Base-by-base conservation (phyloP, 2,329 filamentous ascomycete genomes). In the Pleurostoma richardsiae region DNA sequence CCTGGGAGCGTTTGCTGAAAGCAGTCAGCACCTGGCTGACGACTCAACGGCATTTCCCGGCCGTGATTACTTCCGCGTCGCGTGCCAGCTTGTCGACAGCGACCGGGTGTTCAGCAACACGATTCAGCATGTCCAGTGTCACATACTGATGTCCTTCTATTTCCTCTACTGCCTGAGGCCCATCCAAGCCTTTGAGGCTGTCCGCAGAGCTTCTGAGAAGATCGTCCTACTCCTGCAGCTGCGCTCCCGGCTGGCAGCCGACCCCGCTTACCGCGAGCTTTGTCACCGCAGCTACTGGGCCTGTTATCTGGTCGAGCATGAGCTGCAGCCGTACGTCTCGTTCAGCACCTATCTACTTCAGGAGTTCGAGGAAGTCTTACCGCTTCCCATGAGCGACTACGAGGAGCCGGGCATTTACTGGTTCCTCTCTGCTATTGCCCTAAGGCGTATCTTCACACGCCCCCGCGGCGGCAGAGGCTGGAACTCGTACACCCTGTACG, bases 221-320 rank as follows among this genome's bases (percentile, higher is more conserved):
- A 41, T 45, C 45, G 29, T 41, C 46, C 29, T 47, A 28, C 33
- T 43, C 40, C 43, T 54, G 29, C 44, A 49, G 39, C 44, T 51
- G 30, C 41, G 44, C 29, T 36, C 42, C 31, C 33, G 31, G 4
- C 28, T 47, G 4, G n/a, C 26, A 11, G 29, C 33, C 10, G 45
- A 54, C 27, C 41, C 46, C 4, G 27, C 43, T 4, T 42, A 44
- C 31, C 45, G 49, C 7, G 48, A 56, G 46, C 49, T 40, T n/a
- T 49, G 52, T n/a, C 48, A 50, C 39, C 49, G 52, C 4, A 53
- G 53, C 4, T 55, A 54, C 44, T 56, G 54, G 54, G 47, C 54
- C n/a, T 55, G 54, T 40, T 56, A 56, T 30, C 42, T 56, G 10
- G 47, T 55, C n/a, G 54, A 56, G 44, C 52, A 54, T 44, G 49